A percentile compares a stretch with the other conserved stretches of the same genome.
Conservation (phyloP, 2,329 filamentous ascomycete species). For the Aspergillus pseudoterreus region DNA sequence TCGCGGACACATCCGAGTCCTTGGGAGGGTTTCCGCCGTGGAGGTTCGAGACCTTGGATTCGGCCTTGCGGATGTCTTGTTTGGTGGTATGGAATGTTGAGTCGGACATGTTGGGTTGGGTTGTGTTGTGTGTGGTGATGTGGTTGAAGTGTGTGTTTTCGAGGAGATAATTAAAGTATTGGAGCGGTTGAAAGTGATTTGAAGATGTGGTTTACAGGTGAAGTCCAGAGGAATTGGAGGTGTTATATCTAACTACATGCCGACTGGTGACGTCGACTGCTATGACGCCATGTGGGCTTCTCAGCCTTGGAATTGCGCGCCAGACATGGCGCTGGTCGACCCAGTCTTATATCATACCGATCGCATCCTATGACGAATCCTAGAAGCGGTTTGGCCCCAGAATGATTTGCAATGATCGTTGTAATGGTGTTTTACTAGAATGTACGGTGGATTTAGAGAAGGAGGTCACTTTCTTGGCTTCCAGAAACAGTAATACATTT, state of each 20-base stretch:
- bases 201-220: neutral
- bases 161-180: neutral
- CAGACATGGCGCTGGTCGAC: too few species aligned
- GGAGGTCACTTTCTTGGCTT: too few species aligned
- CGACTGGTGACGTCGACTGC: neutral
- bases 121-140: neutral
- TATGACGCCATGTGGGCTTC: neutral
- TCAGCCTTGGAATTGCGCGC: neutral
- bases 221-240: neutral
- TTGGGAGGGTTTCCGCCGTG: conserved; percentile 42
- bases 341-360: too few species aligned
- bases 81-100: conserved; percentile 47
- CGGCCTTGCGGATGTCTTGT: conserved; percentile 48
- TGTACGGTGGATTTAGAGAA: too few species aligned
- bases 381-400: too few species aligned
- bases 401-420: too few species aligned
- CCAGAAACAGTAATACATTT: too few species aligned
- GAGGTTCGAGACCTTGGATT: conserved; percentile 39
- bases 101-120: conserved; percentile 12
- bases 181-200: neutral
- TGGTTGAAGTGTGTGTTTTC: neutral
- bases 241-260: neutral
- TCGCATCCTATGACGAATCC: neutral
- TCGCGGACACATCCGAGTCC: conserved; percentile 42
- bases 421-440: too few species aligned